Conservation (phyloP, 352 stramenopile genomes). For the Phytophthora syringae region DNA sequence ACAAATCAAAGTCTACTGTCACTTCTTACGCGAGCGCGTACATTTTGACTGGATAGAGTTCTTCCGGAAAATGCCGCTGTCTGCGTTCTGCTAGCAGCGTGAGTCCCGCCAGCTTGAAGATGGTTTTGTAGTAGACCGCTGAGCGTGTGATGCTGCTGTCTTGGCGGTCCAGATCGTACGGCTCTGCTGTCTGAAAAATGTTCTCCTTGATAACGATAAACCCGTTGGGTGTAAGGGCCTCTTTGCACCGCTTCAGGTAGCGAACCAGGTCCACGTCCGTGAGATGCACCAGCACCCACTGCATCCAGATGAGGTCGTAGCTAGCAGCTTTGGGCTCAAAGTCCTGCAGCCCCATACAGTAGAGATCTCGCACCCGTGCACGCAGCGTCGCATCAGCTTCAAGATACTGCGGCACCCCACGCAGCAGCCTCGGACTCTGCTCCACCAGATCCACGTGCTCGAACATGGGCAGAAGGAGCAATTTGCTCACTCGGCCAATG, state of each 20-base stretch:
- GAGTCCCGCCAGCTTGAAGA: constrained; percentile 93
- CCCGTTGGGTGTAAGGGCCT: constrained; percentile 56
- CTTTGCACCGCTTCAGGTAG: constrained; percentile 91
- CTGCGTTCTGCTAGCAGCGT: constrained; percentile 79
- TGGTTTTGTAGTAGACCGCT: constrained; percentile 89
- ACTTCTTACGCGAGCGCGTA: constrained; percentile 79
- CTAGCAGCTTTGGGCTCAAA: constrained; percentile 69
- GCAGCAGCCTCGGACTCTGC: constrained; percentile 92
- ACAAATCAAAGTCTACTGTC: neutral
- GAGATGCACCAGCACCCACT: constrained; percentile 97
- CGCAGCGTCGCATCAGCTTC: constrained; percentile 38
- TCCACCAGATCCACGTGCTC: constrained; percentile 94
- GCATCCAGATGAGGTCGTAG: constrained; percentile 98
- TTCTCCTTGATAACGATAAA: constrained; percentile 94
- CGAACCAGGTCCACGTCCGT: constrained; percentile 94
- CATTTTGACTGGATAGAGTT: constrained; percentile 97
- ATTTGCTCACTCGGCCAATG: constrained; percentile 96
- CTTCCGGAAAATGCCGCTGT: constrained; percentile 94
- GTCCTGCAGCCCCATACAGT: constrained; percentile 94
- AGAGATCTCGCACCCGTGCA: constrained; percentile 72
- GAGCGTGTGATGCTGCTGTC: constrained; percentile 95
- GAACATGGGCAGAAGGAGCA: constrained; percentile 91
- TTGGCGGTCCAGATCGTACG: constrained; percentile 93
- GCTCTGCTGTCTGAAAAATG: constrained; percentile 59
- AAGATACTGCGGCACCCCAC: constrained; percentile 91